Percentiles rank a stretch among this genome's conserved stretches.
These are phyloP conservation scores for Circinella umbellata DNA, from an alignment of 371 early-diverging fungal genomes.

Conservation along the genomic window DNA sequence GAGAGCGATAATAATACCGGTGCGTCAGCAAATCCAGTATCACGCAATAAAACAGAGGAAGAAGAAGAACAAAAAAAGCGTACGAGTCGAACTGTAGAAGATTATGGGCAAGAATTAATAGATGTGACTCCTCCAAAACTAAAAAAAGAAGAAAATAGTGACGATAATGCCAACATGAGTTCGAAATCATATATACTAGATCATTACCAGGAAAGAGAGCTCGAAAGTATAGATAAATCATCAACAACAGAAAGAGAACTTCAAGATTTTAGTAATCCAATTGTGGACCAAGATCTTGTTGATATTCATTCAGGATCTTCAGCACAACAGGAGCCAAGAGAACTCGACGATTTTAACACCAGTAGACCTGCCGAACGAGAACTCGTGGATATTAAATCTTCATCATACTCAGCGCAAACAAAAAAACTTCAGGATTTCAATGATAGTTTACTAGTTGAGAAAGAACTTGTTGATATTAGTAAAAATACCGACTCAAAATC, in stretches of 20 bases:
- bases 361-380: background rate
- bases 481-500: no score
- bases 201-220: background rate
- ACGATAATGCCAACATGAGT: background rate
- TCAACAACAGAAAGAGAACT: background rate
- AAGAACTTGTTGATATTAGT: no score
- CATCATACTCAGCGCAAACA: no score
- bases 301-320: background rate
- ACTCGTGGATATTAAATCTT: background rate
- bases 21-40: background rate
- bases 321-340: no score
- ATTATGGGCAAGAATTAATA: conserved; percentile 3
- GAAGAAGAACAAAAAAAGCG: conserved; percentile 7
- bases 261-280: background rate
- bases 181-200: background rate
- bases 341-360: background rate
- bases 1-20: background rate
- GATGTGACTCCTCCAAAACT: conserved; percentile 4
- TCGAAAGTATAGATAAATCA: background rate
- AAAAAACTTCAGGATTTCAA: no score
- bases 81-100: conserved; percentile 2
- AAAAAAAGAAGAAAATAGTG: background rate
- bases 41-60: background rate
- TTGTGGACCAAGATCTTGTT: background rate
- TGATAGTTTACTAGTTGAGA: no score